Evolutionary conservation across 2,329 filamentous ascomycete species (phyloP), one percentile per base, ranked within the genome.

Genomic region (Phialemonium atrogriseum): DNA sequence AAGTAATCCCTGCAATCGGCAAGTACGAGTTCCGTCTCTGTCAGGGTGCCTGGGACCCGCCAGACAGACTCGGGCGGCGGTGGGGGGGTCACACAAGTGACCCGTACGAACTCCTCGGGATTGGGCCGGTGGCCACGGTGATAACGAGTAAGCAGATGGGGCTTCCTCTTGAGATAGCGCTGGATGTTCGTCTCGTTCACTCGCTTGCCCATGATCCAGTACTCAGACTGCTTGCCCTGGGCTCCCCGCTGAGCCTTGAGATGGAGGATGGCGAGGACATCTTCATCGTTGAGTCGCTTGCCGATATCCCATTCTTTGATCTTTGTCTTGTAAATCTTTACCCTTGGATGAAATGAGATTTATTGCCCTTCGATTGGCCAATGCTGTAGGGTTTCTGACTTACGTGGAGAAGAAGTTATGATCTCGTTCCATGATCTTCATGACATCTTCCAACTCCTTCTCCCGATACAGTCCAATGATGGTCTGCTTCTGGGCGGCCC

Each of bases 261-360:
- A 18, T 54, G 47, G 24, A 62, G 51, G 27, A 61, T 54, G 32
- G 56, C 54, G 15, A 60, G 39, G 4, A 62, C 56, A 35, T 61
- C 59, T 18, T 57, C 54, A 25, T 58, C 54, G 39, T 60, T 59
- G 30, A 62, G 46, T 40, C 62, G 62, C 41, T 61, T 61, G 31
- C 59, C 56, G 24, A 62, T 50, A 5, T 56, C 54, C 59, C 59
- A 62, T 40, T 56, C 54, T 47, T 52, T 57, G 28, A 62, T 59
- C 26, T 58, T 52, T 26, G 58, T 60, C 47, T 62, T 62, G 45
- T 58, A 62, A 56, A 62, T 62, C 41, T 59, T 60, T 10, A 10
- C 22, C 21, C 33, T 35, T n/a, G 10, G 5, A 12, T 9, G 14
- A 19, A 22, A 15, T 7, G 15, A 18, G 18, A 9, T n/a, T n/a